Base-by-base conservation (phyloP, 2,329 filamentous ascomycete species). In the Fusarium veterinarium region DNA sequence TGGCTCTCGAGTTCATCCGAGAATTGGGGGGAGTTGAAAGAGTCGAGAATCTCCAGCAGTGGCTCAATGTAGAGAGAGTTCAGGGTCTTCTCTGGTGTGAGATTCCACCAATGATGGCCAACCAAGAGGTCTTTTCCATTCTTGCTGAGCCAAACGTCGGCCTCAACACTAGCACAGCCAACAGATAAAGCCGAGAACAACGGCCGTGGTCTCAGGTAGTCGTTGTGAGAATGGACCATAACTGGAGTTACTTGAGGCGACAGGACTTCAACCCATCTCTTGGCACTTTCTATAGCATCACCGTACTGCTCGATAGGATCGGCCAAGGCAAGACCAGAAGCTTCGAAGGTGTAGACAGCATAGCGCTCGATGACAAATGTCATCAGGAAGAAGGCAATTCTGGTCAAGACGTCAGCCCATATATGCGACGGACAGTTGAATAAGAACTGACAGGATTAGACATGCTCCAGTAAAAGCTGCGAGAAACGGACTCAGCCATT, bases 181-280 rank as follows among this genome's bases (percentile, higher is more conserved):
- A 86, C 86, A 12, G 84, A 81, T 3, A 91, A 80, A 23, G 91
- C 91, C 6, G 89, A 88, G 75, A 88, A 92, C 10, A 93, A 82
- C 0, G 91, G 91, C 2, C 89, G 84, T 14, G 83, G 84, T 45
- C 90, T 85, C 88, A 88, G 89, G 79, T 93, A 93, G 78, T 93
- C 91, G 76, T 92, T 92, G 77, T 92, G 91, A 1, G 88, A 91
- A 77, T 92, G 90, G 63, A 73, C 71, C 72, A 73, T 76, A 5
- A 60, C 64, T 8, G 74, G 74, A 3, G 70, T 52, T 8, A 76
- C 74, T 7, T 58, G 51, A 30, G 67, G 48, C 4, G 74, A 75
- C 12, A 76, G 10, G 19, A 60, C 55, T 13, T 72, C 31, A 13
- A 67, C 70, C 74, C 74, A 76, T 58, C 66, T 46, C 20, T 56